A percentile compares a stretch with the other conserved stretches of the same genome.
Evolutionary conservation across 1,284 basidiomycete species (phyloP).

Genomic region (Microbotryum lychnidis-dioicae): DNA sequence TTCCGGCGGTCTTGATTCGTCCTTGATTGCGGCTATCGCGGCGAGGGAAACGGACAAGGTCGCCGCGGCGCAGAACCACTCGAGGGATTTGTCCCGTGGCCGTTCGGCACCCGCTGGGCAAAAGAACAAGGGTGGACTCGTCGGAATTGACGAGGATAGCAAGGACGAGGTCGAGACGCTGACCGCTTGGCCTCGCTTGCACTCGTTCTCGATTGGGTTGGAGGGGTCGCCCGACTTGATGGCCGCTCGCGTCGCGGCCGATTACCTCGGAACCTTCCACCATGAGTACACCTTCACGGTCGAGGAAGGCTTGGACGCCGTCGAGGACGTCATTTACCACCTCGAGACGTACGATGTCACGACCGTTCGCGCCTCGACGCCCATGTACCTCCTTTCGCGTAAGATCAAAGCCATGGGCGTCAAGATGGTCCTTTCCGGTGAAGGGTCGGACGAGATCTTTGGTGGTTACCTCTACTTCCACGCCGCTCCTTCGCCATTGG

Average conservation of each 20-base stretch:
- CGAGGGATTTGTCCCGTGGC: slow-evolving; percentile 26
- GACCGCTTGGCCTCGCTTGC: slow-evolving; percentile 89
- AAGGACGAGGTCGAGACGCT: slow-evolving; percentile 47
- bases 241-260: slow-evolving; percentile 88
- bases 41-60: slow-evolving; percentile 92
- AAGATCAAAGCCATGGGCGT: slow-evolving; percentile 99
- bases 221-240: slow-evolving; percentile 91
- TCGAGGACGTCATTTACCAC: slow-evolving; percentile 97
- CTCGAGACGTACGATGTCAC: slow-evolving; percentile 99
- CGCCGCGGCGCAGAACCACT: slow-evolving; percentile 59
- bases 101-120: slow-evolving; percentile 5
- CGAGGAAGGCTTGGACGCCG: slow-evolving; percentile 94
- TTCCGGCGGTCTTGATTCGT: slow-evolving; percentile 91
- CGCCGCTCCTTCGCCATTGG: slow-evolving; percentile 77
- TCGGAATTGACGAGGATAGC: slow-evolving; percentile 24
- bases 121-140: slow-evolving; percentile 18
- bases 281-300: slow-evolving; percentile 99
- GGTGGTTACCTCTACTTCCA: slow-evolving; percentile 99
- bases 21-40: slow-evolving; percentile 93
- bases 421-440: slow-evolving; percentile 98
- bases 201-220: slow-evolving; percentile 96
- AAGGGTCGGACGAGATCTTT: slow-evolving; percentile 96
- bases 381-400: slow-evolving; percentile 91
- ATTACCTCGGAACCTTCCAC: slow-evolving; percentile 88
- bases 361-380: slow-evolving; percentile 93